Base-by-base conservation (phyloP, 306 rosid species). In the Acacia crassicarpa region DNA sequence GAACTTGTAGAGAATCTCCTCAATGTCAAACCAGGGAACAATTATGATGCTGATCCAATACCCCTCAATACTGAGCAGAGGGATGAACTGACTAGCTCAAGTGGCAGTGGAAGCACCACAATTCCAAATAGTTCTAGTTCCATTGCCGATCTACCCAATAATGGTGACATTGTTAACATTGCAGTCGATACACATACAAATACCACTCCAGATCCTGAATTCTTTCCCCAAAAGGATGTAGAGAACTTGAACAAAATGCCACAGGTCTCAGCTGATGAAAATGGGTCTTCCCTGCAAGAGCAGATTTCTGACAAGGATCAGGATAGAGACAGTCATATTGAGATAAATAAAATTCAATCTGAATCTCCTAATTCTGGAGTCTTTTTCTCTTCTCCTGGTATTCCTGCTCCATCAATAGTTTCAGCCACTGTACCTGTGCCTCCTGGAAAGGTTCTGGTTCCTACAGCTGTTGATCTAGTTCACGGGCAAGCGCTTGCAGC, bases 401-500 rank as follows among this genome's bases (percentile, higher is more conserved):
- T 93, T 77, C 99, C 98, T 70, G 99, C 99, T 83, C 99, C 99
- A 84, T 89, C 96, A 83, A 77, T 84, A 85, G 91, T 90, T 90
- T 92, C 93, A 87, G 87, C 97, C 81, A 91, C 92, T 88, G 84
- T 83, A 56, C 90, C 88, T 79, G 88, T 85, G 87, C 80, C 71
- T 88, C 98, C 99, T 32, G 97, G 98, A 85, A 96, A 93, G 90
- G 94, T 93, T 76, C 84, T 96, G 92, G 84, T 96, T 83, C 97
- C 99, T 85, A 98, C 98, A 13, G 88, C 85, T 87, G 89, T 93
- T 88, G 99, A 96, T 90, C 99, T 90, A 88, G 91, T 89, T 89
- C 99, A 96, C 82, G 97, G 98, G 78, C 98, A 96, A 85, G 98
- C 99, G 69, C 78, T 96, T 46, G 89, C 97, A 20, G 99, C 98